phyloP scores from a whole-genome alignment of 2,329 filamentous ascomycete genomes.

The Aspergillus ruber region DNA sequence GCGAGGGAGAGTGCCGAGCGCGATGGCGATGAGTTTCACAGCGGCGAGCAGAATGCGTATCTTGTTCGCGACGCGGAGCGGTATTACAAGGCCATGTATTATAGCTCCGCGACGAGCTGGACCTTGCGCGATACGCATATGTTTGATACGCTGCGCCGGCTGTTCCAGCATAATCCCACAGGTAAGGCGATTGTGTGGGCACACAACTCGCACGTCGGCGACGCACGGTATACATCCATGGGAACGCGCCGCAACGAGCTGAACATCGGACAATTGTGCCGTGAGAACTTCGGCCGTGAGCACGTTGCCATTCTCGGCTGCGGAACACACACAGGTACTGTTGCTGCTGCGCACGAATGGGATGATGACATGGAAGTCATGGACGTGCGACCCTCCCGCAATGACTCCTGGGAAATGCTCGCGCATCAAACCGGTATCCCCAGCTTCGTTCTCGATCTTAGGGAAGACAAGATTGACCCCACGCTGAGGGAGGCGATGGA shows the following conservation, averaged over 20 bases:
- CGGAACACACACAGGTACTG: constrained; percentile 46
- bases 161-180: constrained; percentile 36
- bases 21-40: constrained; percentile 45
- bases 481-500: constrained; percentile 32
- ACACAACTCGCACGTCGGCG: constrained; percentile 50
- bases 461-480: constrained; percentile 29
- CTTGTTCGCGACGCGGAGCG: constrained; percentile 45
- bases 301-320: constrained; percentile 43
- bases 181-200: constrained; percentile 50
- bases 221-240: constrained; percentile 49
- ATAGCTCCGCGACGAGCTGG: constrained; percentile 45
- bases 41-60: constrained; percentile 47
- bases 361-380: constrained; percentile 48
- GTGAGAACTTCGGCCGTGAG: constrained; percentile 36
- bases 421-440: constrained; percentile 43
- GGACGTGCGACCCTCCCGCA: constrained; percentile 40
- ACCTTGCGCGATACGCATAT: constrained; percentile 49
- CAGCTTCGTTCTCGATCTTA: constrained; percentile 44
- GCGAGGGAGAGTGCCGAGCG: constrained; percentile 14
- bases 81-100: constrained; percentile 50
- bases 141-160: constrained; percentile 43
- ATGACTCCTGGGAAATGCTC: constrained; percentile 45
- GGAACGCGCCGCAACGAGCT: constrained; percentile 39
- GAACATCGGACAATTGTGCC: constrained; percentile 51
- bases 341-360: constrained; percentile 48